Percentiles rank a stretch among this genome's conserved stretches.
phyloP scores from a whole-genome alignment of 2,329 filamentous ascomycete species.

The Penicillium griseofulvum region DNA sequence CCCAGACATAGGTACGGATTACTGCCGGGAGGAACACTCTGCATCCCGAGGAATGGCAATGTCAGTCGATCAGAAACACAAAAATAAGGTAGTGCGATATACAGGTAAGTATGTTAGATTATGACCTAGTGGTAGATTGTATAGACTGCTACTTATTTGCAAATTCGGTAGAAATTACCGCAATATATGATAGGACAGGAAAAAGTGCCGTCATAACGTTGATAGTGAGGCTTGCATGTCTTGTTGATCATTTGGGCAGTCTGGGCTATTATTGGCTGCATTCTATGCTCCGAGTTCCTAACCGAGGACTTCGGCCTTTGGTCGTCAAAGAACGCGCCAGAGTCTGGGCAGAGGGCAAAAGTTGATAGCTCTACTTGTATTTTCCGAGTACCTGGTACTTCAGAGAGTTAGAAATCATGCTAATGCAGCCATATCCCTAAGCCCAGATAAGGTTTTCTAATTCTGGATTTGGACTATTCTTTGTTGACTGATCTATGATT shows the following conservation, averaged over 20 bases:
- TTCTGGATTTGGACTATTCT: neutral
- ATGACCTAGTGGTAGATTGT: constrained; percentile 11
- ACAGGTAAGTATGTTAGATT: constrained; percentile 5
- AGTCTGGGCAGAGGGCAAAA: constrained; percentile 14
- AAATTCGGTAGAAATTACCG: neutral
- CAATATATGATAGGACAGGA: neutral
- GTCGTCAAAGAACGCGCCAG: neutral
- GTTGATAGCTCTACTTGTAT: constrained; percentile 12
- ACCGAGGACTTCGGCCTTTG: neutral
- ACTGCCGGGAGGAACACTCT: neutral
- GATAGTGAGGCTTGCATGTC: constrained; percentile 14
- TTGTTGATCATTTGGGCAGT: neutral
- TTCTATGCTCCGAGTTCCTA: neutral
- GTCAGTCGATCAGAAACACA: neutral
- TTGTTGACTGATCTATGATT: neutral
- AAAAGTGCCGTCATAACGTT: neutral
- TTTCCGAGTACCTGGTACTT: constrained; percentile 11
- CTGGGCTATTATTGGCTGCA: neutral
- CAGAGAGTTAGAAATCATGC: constrained; percentile 1
- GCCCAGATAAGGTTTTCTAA: constrained; percentile 11
- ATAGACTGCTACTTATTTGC: neutral
- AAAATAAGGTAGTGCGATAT: constrained; percentile 1
- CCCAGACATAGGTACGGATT: neutral
- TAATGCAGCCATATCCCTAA: constrained; percentile 10
- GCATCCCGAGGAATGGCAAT: constrained; percentile 8